A percentile compares a stretch with the other conserved stretches of the same genome.
These are phyloP conservation scores for Acarospora socialis DNA, from an alignment of 2,329 filamentous ascomycete species.

Conservation along the genomic window DNA sequence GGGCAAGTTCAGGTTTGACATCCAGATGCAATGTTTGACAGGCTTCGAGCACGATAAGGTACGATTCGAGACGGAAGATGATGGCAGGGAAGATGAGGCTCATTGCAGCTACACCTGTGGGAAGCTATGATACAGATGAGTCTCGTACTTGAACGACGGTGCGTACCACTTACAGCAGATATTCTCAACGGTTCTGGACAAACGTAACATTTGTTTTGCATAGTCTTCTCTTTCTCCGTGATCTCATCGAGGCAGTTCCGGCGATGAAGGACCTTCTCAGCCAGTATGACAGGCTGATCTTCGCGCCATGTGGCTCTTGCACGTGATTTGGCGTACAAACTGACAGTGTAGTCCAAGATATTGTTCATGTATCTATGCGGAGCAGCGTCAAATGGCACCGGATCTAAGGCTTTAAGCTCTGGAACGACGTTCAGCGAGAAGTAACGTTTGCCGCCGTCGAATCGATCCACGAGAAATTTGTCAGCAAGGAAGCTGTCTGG, in stretches of 20 bases:
- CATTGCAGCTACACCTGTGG: constrained; percentile 54
- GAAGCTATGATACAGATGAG: constrained; percentile 39
- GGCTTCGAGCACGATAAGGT: constrained; percentile 65
- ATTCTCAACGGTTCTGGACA: constrained; percentile 65
- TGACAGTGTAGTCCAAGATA: constrained; percentile 75
- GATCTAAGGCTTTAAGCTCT: constrained; percentile 48
- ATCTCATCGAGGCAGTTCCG: constrained; percentile 68
- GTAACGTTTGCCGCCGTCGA: constrained; percentile 44
- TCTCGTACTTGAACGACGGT: neutral
- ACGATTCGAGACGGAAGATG: constrained; percentile 69
- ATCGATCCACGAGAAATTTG: constrained; percentile 41
- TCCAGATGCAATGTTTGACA: constrained; percentile 50
- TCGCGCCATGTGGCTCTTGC: constrained; percentile 38
- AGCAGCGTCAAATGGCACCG: constrained; percentile 44
- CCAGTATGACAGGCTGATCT: constrained; percentile 69
- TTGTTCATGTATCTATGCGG: constrained; percentile 36
- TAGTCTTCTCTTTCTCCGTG: constrained; percentile 37
- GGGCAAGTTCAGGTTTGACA: constrained; percentile 53
- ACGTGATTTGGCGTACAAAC: constrained; percentile 51
- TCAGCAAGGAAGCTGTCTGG: constrained; percentile 28
- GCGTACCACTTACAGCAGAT: constrained; percentile 48
- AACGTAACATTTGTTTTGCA: constrained; percentile 45
- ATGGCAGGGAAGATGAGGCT: constrained; percentile 68
- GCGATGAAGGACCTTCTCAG: constrained; percentile 58
- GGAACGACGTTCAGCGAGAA: constrained; percentile 33